Evolutionary conservation across 2,329 filamentous ascomycete species (phyloP), one percentile per base, ranked within the genome.

Genomic region (Claviceps fusiformis): DNA sequence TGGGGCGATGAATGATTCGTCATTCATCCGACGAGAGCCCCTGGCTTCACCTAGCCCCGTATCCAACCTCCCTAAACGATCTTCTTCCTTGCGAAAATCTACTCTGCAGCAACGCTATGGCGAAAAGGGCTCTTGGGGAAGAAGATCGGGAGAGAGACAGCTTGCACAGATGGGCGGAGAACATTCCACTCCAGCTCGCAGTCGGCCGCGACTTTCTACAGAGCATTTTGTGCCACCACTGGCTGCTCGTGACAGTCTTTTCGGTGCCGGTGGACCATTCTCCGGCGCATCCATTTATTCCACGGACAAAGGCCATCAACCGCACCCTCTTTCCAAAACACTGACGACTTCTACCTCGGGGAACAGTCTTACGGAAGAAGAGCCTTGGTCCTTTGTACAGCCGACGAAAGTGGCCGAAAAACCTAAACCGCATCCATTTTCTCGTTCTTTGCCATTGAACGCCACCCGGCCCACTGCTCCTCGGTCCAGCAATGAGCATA

Each of bases 341-440:
- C 76, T 96, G 61, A 95, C 88, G 0, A 89, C 90, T 3, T 95
- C 90, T 0, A 92, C 89, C 1, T 95, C 90, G 2, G 82, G 79
- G 54, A 92, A 89, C 6, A 93, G 85, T 64, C 67, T 92, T 47
- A 76, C 77, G 1, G 88, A 91, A 59, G 89, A 92, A 52, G 89
- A 92, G 52, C 81, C 82, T 11, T 62, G 64, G 0, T 57, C 59
- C 35, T 67, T 66, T 55, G 66, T 65, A 15, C 65, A 67, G 2
- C 64, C 55, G 1, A 29, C 62, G 50, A 62, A 66, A 61, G 56
- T 60, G 50, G 50, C 59, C 56, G 60, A 67, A 57, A 58, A 61
- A 55, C 53, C 64, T 55, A 59, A 65, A 54, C 62, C 64, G 24
- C 69, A 71, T 48, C 64, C 65, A 7, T 72, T 72, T 55, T 72